Percentiles rank a stretch among this genome's conserved stretches.
Conservation (phyloP, 768 basidiomycete genomes). For the Phanerochaete sordida region DNA sequence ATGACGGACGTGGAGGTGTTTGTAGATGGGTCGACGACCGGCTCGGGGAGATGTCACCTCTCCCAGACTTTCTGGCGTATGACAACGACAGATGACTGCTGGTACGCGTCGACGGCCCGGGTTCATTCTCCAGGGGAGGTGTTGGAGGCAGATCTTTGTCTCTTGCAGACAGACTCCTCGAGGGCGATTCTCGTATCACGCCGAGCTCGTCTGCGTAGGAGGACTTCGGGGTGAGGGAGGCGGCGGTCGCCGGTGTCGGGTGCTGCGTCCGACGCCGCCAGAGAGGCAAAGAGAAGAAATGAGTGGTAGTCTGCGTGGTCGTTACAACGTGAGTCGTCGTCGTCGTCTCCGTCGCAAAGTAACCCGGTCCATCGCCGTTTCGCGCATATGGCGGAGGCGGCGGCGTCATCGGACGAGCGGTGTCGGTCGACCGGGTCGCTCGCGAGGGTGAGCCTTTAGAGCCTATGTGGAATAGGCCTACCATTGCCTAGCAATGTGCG, state of each 20-base stretch:
- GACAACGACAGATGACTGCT: neutral
- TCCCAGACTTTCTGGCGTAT: too few relatives aligned
- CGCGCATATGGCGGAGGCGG: conserved; percentile 35
- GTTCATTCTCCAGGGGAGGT: conserved; percentile 19
- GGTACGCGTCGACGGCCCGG: neutral
- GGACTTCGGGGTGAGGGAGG: conserved; percentile 15
- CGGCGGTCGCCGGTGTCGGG: neutral
- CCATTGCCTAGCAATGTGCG: conserved; percentile 28
- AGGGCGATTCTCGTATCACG: conserved; percentile 2
- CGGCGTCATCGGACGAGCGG: conserved; percentile 19
- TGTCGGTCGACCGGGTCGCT: conserved; percentile 16
- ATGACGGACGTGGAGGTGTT: neutral
- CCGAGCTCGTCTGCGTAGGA: conserved; percentile 22
- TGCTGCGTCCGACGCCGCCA: conserved; percentile 54
- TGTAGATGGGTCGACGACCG: neutral
- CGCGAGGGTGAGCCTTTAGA: conserved; percentile 31
- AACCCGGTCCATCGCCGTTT: conserved; percentile 25
- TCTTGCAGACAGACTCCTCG: conserved; percentile 7
- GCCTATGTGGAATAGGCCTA: conserved; percentile 34
- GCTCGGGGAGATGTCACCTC: neutral
- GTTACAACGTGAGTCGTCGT: conserved; percentile 49
- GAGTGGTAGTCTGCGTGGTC: conserved; percentile 49
- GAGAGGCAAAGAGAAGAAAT: conserved; percentile 64
- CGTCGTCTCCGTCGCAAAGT: conserved; percentile 38
- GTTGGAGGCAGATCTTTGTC: conserved; percentile 33